A percentile compares a stretch with the other conserved stretches of the same genome.
Conservation (phyloP, 768 basidiomycete species). For the Mycena albidolilacea region DNA sequence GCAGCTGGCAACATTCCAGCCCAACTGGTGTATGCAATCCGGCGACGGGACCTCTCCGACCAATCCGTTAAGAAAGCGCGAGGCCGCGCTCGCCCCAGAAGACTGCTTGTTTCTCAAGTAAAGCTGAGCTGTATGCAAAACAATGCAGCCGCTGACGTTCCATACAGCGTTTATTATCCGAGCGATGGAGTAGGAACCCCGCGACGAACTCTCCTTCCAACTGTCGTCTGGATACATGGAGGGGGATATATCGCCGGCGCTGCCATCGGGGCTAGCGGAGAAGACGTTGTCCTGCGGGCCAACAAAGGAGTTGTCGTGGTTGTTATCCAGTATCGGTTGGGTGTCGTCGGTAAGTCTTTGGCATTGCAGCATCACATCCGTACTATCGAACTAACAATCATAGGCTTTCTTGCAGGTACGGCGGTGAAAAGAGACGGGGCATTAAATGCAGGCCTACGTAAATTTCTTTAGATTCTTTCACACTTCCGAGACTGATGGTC, state of each 20-base stretch:
- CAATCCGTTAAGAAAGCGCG: conserved; percentile 22
- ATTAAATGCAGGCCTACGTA: conserved; percentile 51
- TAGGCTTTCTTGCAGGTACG: conserved; percentile 52
- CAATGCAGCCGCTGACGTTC: neutral
- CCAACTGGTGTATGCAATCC: conserved; percentile 24
- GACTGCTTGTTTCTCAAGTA: conserved; percentile 54
- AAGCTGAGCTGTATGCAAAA: neutral
- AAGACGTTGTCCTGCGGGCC: conserved; percentile 40
- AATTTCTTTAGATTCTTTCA: neutral
- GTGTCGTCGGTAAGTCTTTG: conserved; percentile 30
- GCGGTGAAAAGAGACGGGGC: conserved; percentile 49
- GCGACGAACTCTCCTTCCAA: conserved; percentile 35
- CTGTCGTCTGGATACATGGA: conserved; percentile 46
- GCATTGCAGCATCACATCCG: neutral
- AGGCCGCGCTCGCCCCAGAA: conserved; percentile 38
- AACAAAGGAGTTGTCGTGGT: conserved; percentile 44
- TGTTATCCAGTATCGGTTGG: conserved; percentile 47
- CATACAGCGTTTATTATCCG: conserved; percentile 24
- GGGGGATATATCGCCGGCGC: conserved; percentile 39
- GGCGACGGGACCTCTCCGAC: conserved; percentile 14
- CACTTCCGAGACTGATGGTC: neutral
- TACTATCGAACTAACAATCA: neutral
- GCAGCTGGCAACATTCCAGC: conserved; percentile 12
- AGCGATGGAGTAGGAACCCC: conserved; percentile 18
- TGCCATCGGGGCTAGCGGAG: conserved; percentile 20